Evolutionary conservation across 1,284 basidiomycete species (phyloP).

Genomic region (Cutaneotrichosporon sp.): DNA sequence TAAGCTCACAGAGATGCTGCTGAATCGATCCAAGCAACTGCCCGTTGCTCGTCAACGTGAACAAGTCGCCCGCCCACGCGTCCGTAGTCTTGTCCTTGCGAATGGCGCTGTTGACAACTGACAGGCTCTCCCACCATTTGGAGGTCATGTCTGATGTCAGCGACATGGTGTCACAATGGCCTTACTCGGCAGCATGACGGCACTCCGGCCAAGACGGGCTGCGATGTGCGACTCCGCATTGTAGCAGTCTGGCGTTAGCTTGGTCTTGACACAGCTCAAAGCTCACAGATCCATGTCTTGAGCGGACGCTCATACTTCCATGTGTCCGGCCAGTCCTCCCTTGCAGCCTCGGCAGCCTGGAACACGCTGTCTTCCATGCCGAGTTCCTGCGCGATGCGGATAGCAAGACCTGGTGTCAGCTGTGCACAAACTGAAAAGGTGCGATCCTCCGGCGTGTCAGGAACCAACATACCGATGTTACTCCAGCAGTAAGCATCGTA

Average conservation of each 20-base stretch:
- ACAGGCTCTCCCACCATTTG: conserved; percentile 23
- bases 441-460: not conserved
- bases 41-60: conserved; percentile 1
- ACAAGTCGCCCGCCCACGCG: conserved; percentile 1
- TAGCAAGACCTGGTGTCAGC: conserved; percentile 12
- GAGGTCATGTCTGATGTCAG: conserved; percentile 19
- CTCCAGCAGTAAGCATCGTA: conserved; percentile 24
- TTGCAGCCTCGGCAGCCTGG: not conserved
- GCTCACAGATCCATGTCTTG: conserved; percentile 24
- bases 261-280: not conserved
- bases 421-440: not conserved
- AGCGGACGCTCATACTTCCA: conserved; percentile 18
- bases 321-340: not conserved
- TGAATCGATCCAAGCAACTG: conserved; percentile 5
- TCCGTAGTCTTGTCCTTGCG: conserved; percentile 9
- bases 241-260: conserved; percentile 17
- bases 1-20: conserved; percentile 6
- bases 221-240: conserved; percentile 22
- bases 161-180: not conserved
- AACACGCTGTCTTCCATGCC: conserved; percentile 22
- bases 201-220: conserved; percentile 21
- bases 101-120: conserved; percentile 11
- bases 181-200: conserved; percentile 17
- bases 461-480: conserved; percentile 12
- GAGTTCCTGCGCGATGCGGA: conserved; percentile 23